Evolutionary conservation across 2,329 filamentous ascomycete species (phyloP).

Genomic region (Penicillium digitatum): DNA sequence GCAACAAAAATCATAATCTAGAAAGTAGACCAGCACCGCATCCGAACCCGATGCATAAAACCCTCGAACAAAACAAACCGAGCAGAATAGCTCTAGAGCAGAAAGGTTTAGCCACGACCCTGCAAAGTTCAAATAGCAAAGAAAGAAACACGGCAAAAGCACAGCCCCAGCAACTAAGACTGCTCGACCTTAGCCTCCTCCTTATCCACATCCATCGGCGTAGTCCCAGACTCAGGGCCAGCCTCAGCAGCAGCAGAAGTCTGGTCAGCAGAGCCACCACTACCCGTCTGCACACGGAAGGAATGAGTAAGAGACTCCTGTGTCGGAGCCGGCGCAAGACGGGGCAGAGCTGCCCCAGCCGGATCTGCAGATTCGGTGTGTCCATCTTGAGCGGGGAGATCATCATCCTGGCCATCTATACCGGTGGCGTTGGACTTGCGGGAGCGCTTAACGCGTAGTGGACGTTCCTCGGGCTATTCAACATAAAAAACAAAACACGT

Average conservation of each 20-base stretch:
- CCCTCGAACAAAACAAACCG: not conserved
- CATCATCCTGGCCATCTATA: constrained; percentile 26
- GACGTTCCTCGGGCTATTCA: constrained; percentile 45
- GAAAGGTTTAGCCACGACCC: not conserved
- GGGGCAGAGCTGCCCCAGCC: constrained; percentile 29
- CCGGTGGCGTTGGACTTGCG: constrained; percentile 36
- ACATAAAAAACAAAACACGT: not conserved
- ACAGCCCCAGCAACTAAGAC: not conserved
- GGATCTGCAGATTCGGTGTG: constrained; percentile 19
- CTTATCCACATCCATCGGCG: constrained; percentile 39
- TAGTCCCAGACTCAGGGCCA: constrained; percentile 26
- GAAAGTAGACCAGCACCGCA: constrained; percentile 3
- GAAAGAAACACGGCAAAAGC: constrained; percentile 6
- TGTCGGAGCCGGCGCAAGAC: constrained; percentile 33
- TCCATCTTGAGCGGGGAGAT: constrained; percentile 20
- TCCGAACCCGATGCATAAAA: constrained; percentile 4
- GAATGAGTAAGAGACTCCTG: constrained; percentile 39
- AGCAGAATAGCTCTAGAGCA: not conserved
- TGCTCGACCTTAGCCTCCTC: constrained; percentile 36
- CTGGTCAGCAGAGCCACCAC: constrained; percentile 27
- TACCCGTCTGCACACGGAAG: constrained; percentile 34
- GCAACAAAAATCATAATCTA: not conserved
- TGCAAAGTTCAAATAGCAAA: not conserved
- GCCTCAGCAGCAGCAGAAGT: constrained; percentile 17
- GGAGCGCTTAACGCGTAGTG: constrained; percentile 44